Evolutionary conservation across 306 rosid species (phyloP).

Genomic region (Dryas drummondii): DNA sequence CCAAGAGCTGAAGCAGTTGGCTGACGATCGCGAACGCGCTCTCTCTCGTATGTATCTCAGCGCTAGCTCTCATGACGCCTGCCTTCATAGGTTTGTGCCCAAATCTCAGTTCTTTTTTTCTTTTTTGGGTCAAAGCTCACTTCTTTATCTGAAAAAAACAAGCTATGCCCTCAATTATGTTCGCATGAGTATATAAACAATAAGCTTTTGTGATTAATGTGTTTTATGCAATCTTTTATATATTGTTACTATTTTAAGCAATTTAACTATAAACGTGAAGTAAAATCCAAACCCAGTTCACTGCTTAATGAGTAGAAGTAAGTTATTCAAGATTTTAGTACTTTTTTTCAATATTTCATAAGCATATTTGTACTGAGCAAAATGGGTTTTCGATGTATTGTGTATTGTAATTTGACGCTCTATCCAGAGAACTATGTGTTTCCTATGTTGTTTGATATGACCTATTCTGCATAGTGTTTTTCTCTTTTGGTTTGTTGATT

Average conservation of each 20-base stretch:
- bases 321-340: neutral
- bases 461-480: no score
- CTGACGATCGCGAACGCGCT: constrained; percentile 66
- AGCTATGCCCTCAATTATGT: neutral
- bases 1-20: constrained; percentile 66
- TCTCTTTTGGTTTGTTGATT: no score
- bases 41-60: constrained; percentile 48
- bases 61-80: constrained; percentile 55
- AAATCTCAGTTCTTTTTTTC: neutral
- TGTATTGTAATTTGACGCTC: neutral
- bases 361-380: neutral
- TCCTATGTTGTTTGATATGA: no score
- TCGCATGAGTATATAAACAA: neutral
- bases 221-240: neutral
- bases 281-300: neutral
- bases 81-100: constrained; percentile 65
- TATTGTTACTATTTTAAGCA: neutral
- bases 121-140: neutral
- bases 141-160: neutral
- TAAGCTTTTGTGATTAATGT: neutral
- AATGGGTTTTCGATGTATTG: neutral
- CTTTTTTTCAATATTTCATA: neutral
- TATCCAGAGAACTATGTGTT: no score
- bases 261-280: neutral
- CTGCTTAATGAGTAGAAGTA: neutral